Evolutionary conservation across 768 basidiomycete genomes (phyloP).

Genomic region (Phaffia tasmanica): DNA sequence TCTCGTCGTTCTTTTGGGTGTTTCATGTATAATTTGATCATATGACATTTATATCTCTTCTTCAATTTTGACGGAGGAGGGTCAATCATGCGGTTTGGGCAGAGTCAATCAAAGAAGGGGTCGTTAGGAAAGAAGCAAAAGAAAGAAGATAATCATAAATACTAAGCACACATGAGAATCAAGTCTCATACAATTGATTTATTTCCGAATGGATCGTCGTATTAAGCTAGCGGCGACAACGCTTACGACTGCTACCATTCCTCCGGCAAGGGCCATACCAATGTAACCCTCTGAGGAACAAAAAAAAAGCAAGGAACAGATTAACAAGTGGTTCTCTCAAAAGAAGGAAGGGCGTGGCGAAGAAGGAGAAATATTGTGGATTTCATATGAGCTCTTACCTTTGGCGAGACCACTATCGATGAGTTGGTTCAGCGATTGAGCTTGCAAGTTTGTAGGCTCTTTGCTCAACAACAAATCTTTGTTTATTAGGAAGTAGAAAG

Average conservation of each 20-base stretch:
- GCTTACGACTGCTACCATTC: slow-evolving; percentile 67
- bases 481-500: not conserved
- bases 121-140: no score
- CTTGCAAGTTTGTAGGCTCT: slow-evolving; percentile 88
- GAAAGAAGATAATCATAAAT: no score
- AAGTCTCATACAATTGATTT: no score
- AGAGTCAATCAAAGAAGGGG: no score
- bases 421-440: slow-evolving; percentile 68
- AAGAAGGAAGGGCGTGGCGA: not conserved
- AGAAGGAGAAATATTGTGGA: not conserved
- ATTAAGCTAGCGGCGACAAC: slow-evolving; percentile 36
- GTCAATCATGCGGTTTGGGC: no score
- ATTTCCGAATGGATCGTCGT: no score
- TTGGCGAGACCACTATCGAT: slow-evolving; percentile 75
- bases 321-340: not conserved
- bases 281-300: slow-evolving; percentile 76
- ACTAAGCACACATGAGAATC: no score
- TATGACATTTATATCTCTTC: no score
- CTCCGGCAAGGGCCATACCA: slow-evolving; percentile 90
- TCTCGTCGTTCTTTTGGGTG: no score
- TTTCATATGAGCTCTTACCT: slow-evolving; percentile 44
- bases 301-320: slow-evolving; percentile 4
- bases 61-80: no score
- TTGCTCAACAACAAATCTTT: slow-evolving; percentile 74
- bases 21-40: no score